Evolutionary conservation across 768 basidiomycete genomes (phyloP), one percentile per base, ranked within the genome.

Genomic region (Filobasidium floriforme): DNA sequence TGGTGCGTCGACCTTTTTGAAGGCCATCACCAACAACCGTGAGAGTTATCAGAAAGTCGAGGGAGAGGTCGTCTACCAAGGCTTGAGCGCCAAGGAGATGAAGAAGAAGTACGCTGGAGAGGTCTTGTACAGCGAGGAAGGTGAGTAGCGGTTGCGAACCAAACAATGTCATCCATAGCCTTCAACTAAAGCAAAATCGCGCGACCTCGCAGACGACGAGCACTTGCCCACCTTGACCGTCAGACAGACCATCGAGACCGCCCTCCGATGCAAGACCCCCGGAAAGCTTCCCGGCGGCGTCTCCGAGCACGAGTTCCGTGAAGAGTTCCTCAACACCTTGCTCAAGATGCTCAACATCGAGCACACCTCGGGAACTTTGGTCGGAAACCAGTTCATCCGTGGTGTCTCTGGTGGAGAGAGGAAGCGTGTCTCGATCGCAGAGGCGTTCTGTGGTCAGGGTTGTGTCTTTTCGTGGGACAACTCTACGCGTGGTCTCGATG

Each of bases 1-100:
- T 32, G 64, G 64, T 59, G 64, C 64, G 75, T 86, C 84, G 32
- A 90, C 92, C 0, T 82, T 96, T 59, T 84, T 96, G 62, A 91
- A 91, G 77, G 83, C 84, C 0, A 83, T 94, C 59, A 83, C 91
- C 19, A 92, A 92, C 73, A 85, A 86, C 69, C 84, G 86, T 0
- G 80, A 81, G 2, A 87, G 87, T 66, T 93, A 83, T 71, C 82
- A 89, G 65, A 73, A 80, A 1, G 83, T 93, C 22, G 77, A 85
- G 41, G 91, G 91, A 28, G 81, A 87, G 0, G 83, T 92, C 1
- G 80, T 81, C 57, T 96, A 93, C 73, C 89, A 89, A 73, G 86
- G 89, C 1, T 82, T 93, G 66, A 79, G 85, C 0, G 84, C 88
- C 1, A 78, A 84, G 0, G 82, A 90, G 63, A 82, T 93, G 62